These are phyloP conservation scores for Choricystis sp. DNA, from an alignment of 139 green algal genomes.

Conservation along the genomic window DNA sequence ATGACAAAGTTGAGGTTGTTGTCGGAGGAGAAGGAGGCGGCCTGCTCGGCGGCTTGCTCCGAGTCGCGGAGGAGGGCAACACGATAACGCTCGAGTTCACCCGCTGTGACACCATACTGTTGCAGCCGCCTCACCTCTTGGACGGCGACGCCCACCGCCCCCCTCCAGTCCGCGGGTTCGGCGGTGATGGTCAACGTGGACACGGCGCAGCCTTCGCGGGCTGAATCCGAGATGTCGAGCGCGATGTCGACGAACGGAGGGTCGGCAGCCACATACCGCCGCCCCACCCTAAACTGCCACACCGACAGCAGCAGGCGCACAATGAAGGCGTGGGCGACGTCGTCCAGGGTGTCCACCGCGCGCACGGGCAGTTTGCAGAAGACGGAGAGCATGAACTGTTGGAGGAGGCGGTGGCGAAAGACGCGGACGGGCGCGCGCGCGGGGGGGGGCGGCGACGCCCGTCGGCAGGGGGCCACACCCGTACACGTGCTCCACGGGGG, in stretches of 20 bases:
- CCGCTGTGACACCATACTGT: constrained; percentile 65
- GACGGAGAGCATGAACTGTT: constrained; percentile 83
- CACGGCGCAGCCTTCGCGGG: constrained; percentile 84
- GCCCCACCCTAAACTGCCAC: constrained; percentile 82
- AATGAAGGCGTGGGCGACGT: constrained; percentile 52
- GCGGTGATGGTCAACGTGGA: constrained; percentile 81
- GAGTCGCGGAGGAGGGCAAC: constrained; percentile 73
- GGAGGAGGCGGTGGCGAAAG: constrained; percentile 88
- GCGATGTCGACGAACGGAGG: constrained; percentile 75
- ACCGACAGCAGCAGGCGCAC: constrained; percentile 75
- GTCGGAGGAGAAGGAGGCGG: constrained; percentile 57
- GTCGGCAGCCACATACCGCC: constrained; percentile 34
- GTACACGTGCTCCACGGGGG: constrained; percentile 78
- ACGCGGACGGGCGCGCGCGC: constrained; percentile 38
- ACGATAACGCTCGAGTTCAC: constrained; percentile 81
- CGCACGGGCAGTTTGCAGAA: constrained; percentile 92
- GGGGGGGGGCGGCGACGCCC: constrained; percentile 10
- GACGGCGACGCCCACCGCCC: constrained; percentile 37
- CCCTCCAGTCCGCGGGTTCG: constrained; percentile 77
- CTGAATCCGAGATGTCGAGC: constrained; percentile 77
- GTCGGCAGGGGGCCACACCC: constrained; percentile 13
- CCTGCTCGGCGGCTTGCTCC: constrained; percentile 70
- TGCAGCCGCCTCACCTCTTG: constrained; percentile 80
- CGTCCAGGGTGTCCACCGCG: constrained; percentile 44
- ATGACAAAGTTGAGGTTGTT: constrained; percentile 98